These are phyloP conservation scores for Wickerhamomyces sydowiorum DNA, from an alignment of 805 yeast genomes.

Conservation along the genomic window DNA sequence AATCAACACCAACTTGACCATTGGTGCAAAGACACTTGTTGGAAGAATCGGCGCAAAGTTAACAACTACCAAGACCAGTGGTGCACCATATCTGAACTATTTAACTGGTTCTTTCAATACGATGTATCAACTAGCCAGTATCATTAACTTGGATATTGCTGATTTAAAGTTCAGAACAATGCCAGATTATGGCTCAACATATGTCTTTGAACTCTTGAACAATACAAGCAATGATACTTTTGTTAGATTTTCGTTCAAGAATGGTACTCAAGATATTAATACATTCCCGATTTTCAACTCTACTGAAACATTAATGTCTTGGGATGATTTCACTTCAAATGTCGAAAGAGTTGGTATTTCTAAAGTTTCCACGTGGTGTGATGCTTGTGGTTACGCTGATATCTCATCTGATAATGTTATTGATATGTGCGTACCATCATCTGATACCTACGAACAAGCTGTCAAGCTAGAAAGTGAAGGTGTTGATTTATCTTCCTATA, in stretches of 20 bases:
- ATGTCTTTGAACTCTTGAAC: constrained; percentile 37
- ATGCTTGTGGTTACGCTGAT: constrained; percentile 26
- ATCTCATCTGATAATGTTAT: constrained; percentile 10
- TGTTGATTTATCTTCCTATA: constrained; percentile 20
- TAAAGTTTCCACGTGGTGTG: constrained; percentile 33
- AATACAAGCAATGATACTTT: constrained; percentile 19
- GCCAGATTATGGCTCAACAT: constrained; percentile 40
- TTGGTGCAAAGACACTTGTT: constrained; percentile 37
- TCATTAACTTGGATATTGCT: constrained; percentile 28
- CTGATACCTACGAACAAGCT: constrained; percentile 27
- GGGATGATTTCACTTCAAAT: constrained; percentile 29
- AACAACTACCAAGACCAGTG: constrained; percentile 28
- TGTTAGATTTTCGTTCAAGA: constrained; percentile 40
- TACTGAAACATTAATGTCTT: constrained; percentile 25
- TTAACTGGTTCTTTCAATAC: constrained; percentile 41
- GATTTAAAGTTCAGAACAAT: constrained; percentile 36
- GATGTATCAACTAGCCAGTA: constrained; percentile 35
- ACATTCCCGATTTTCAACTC: constrained; percentile 34
- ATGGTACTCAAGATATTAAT: constrained; percentile 35
- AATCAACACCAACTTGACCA: constrained; percentile 24
- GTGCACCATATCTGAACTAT: constrained; percentile 34
- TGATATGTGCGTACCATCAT: constrained; percentile 30
- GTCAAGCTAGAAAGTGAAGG: constrained; percentile 24
- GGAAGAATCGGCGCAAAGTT: constrained; percentile 30
- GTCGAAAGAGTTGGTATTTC: constrained; percentile 24